phyloP scores from a whole-genome alignment of 352 stramenopile species.

The Globisporangium alternatum region DNA sequence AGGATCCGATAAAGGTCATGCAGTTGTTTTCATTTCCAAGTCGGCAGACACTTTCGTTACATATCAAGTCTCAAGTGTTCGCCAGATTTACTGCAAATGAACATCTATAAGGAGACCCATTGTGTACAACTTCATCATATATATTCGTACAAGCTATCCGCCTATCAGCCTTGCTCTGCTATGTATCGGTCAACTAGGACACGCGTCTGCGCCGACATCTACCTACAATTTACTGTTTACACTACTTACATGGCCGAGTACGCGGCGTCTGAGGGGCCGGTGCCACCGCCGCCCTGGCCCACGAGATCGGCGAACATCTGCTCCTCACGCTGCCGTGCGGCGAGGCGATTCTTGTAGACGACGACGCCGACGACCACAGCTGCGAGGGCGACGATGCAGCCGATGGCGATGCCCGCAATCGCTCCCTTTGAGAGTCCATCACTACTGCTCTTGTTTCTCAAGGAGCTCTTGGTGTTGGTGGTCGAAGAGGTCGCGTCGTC shows the following conservation, averaged over 20 bases:
- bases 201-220: no score
- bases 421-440: background rate
- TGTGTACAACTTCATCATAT: no score
- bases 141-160: no score
- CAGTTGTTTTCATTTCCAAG: no score
- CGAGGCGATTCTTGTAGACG: constrained; percentile 3
- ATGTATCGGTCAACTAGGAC: no score
- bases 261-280: background rate
- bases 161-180: no score
- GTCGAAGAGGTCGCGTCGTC: background rate
- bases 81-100: no score
- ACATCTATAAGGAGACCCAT: no score
- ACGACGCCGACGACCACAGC: background rate
- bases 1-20: no score
- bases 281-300: background rate
- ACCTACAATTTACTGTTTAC: background rate
- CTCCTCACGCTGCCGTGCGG: constrained; percentile 4
- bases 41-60: no score
- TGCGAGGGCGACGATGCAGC: background rate
- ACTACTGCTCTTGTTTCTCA: background rate
- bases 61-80: no score
- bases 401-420: constrained; percentile 5
- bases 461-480: background rate
- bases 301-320: constrained; percentile 10
- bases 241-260: constrained; percentile 10